A percentile compares a stretch with the other conserved stretches of the same genome.
Evolutionary conservation across 108 stramenopile genomes (phyloP).

Genomic region (Cyclotella cryptica): DNA sequence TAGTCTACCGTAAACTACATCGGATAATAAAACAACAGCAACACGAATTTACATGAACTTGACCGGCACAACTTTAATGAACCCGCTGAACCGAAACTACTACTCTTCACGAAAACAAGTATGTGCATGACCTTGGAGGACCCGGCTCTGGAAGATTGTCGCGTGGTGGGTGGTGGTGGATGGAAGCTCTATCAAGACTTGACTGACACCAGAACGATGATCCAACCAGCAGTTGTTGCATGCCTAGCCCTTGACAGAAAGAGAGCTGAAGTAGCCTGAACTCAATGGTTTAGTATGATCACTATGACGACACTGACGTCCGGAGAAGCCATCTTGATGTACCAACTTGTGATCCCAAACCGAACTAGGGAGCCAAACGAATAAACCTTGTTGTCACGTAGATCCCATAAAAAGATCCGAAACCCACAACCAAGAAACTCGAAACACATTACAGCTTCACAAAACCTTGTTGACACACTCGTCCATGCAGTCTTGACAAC

Average conservation of each 20-base stretch:
- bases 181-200: not conserved
- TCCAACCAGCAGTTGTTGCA: constrained; percentile 3
- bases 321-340: not conserved
- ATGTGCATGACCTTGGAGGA: not conserved
- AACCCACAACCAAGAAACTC: not conserved
- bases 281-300: too few relatives aligned
- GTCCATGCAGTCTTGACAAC: too few relatives aligned
- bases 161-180: constrained; percentile 8
- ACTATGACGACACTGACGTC: not conserved
- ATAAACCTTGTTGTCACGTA: constrained; percentile 9
- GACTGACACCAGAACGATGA: not conserved
- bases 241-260: not conserved
- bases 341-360: not conserved
- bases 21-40: too few relatives aligned
- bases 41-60: too few relatives aligned
- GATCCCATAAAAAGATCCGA: not conserved
- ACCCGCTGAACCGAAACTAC: too few relatives aligned
- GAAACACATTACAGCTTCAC: not conserved
- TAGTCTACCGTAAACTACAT: too few relatives aligned
- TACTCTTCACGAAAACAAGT: too few relatives aligned
- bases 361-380: not conserved
- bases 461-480: not conserved
- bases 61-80: too few relatives aligned
- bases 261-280: too few relatives aligned
- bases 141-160: constrained; percentile 13